Percentiles rank a stretch among this genome's conserved stretches.
These are phyloP conservation scores for Ramaria rubella DNA, from an alignment of 768 basidiomycete genomes.

Conservation along the genomic window DNA sequence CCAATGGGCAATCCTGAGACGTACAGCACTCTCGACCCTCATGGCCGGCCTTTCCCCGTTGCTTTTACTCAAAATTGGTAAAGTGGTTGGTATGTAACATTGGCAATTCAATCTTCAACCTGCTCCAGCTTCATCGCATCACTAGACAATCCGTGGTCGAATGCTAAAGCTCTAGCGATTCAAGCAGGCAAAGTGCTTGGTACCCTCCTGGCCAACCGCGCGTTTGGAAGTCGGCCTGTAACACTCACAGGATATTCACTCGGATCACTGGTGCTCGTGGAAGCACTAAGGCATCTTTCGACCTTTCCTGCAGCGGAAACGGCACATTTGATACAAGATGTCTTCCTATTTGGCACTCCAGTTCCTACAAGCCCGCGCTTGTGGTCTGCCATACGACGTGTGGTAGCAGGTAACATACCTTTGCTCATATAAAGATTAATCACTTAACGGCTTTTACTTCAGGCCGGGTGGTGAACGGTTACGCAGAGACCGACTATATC, in stretches of 20 bases:
- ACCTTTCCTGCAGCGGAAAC: constrained; percentile 39
- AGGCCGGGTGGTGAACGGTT: constrained; percentile 48
- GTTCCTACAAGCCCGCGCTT: constrained; percentile 31
- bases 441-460: background rate
- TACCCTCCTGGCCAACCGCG: constrained; percentile 41
- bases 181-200: constrained; percentile 52
- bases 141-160: constrained; percentile 56
- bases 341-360: constrained; percentile 49
- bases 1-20: constrained; percentile 40
- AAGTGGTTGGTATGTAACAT: constrained; percentile 46
- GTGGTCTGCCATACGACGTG: constrained; percentile 43
- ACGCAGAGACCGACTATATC: constrained; percentile 45
- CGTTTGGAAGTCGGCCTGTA: constrained; percentile 48
- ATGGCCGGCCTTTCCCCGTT: constrained; percentile 46
- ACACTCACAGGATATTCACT: constrained; percentile 53
- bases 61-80: constrained; percentile 43
- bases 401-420: constrained; percentile 31
- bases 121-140: background rate
- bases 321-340: constrained; percentile 44
- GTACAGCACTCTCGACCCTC: constrained; percentile 44
- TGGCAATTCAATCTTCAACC: background rate
- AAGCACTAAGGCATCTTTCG: constrained; percentile 45
- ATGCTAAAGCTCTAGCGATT: constrained; percentile 42
- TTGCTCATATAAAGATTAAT: background rate
- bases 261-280: constrained; percentile 49